These are phyloP conservation scores for Penicillium occitanis DNA, from an alignment of 2,329 filamentous ascomycete genomes.

Conservation along the genomic window DNA sequence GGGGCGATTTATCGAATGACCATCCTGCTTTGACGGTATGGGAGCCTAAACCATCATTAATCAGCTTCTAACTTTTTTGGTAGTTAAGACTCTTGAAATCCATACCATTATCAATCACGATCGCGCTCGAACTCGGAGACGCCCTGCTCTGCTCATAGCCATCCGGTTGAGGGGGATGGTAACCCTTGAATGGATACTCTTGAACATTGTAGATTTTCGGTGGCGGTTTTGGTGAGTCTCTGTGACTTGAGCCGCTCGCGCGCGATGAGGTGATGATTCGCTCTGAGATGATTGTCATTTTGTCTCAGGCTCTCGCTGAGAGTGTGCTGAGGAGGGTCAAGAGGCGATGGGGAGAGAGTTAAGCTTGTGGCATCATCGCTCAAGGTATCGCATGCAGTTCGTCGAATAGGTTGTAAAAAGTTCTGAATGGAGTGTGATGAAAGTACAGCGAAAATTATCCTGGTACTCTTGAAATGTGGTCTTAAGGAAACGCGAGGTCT, in stretches of 20 bases:
- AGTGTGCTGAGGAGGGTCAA: not conserved
- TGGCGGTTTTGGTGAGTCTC: constrained; percentile 51
- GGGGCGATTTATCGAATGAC: constrained; percentile 85
- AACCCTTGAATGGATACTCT: constrained; percentile 63
- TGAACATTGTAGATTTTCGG: constrained; percentile 56
- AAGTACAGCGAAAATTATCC: not conserved
- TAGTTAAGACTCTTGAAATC: no score
- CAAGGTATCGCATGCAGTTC: not conserved
- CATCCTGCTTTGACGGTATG: constrained; percentile 88
- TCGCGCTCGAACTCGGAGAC: constrained; percentile 64
- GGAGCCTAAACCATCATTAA: constrained; percentile 61
- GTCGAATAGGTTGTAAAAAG: not conserved
- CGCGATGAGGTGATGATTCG: constrained; percentile 40
- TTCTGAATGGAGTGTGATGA: not conserved
- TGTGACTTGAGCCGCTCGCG: constrained; percentile 36
- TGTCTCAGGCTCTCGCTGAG: constrained; percentile 20
- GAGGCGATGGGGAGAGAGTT: not conserved
- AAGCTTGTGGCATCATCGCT: constrained; percentile 1
- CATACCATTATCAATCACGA: constrained; percentile 92
- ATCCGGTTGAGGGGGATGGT: constrained; percentile 59
- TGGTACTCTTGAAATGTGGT: not conserved
- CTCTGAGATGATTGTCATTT: constrained; percentile 48
- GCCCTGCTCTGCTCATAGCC: constrained; percentile 69
- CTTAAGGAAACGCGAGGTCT: not conserved
- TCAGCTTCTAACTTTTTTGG: constrained; percentile 16